Evolutionary conservation across 192 early-diverging fungal species (phyloP), one percentile per base, ranked within the genome.

Genomic region (Coemansia sp.): DNA sequence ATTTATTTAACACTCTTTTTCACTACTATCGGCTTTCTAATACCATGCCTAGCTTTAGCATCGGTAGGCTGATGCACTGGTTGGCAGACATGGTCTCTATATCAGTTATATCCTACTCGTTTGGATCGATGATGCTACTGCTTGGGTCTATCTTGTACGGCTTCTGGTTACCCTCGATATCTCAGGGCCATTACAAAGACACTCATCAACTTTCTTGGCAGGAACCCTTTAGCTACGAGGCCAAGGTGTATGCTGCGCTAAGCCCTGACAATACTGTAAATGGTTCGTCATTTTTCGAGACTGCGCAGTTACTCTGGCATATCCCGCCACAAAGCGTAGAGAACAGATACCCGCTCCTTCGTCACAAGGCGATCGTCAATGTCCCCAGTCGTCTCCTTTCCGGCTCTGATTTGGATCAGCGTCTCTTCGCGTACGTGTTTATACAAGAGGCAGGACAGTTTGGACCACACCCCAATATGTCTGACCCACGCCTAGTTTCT

Each of bases 341-440:
- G 6, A 62, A 23, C 70, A 73, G 43, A 26, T 43, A 60, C 37
- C 70, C 70, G 14, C 42, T 62, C 17, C 55, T 73, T 21, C 28
- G 19, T 33, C 28, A 32, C 19, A 47, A 28, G 2, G 67, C 14
- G 0, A 3, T 8, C 11, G 32, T 68, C 21, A 5, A 68, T 2
- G 4, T 68, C 21, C 67, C 67, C 13, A 26, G 21, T 23, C n/a
- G 4, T 16, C 19, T 61, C 3, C 53, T 37, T 2, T 68, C 42
- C 11, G 16, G 7, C 16, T 43, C 33, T 4, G 23, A 35, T 11
- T 17, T 19, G n/a, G 5, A 39, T 19, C 60, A 42, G 23, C 23
- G 30, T 13, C 43, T 73, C 23, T 73, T 47, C 44, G 64, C 44
- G 3, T 59, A 65, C 39, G 40, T 73, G 9, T 73, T 73, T 53